phyloP scores from a whole-genome alignment of 805 yeast genomes.

The Zygosaccharomyces bisporus region DNA sequence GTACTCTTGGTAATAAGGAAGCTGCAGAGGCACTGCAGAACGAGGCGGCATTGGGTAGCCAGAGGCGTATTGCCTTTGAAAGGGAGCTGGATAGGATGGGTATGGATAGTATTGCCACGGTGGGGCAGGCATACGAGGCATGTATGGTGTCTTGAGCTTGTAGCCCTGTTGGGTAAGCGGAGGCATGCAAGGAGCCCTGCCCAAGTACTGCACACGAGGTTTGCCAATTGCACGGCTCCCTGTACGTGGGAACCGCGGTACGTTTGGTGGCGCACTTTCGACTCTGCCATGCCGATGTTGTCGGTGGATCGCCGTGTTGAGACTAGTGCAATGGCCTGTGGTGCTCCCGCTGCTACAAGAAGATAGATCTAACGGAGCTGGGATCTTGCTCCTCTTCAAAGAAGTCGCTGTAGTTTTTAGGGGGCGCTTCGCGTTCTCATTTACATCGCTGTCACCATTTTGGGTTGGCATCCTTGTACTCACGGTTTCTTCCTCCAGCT shows the following conservation, averaged over 20 bases:
- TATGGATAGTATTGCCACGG: slow-evolving; percentile 11
- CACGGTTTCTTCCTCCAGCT: slow-evolving; percentile 6
- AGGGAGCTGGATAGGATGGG: slow-evolving; percentile 7
- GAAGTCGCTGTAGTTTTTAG: slow-evolving; percentile 16
- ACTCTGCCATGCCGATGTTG: slow-evolving; percentile 1
- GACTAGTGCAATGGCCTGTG: background rate
- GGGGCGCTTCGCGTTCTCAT: slow-evolving; percentile 3
- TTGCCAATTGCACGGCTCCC: slow-evolving; percentile 13
- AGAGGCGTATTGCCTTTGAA: slow-evolving; percentile 1
- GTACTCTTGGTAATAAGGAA: slow-evolving; percentile 13
- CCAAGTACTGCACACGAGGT: slow-evolving; percentile 32
- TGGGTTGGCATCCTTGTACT: too few species aligned
- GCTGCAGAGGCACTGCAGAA: slow-evolving; percentile 18
- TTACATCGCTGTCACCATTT: slow-evolving; percentile 4
- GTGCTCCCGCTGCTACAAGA: slow-evolving; percentile 6
- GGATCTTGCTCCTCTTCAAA: slow-evolving; percentile 27
- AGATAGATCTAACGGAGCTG: slow-evolving; percentile 25
- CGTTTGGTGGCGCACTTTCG: slow-evolving; percentile 28
- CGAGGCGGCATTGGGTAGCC: slow-evolving; percentile 11
- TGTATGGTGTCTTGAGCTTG: slow-evolving; percentile 16
- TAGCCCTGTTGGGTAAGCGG: slow-evolving; percentile 11
- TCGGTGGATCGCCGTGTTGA: background rate
- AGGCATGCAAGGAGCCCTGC: slow-evolving; percentile 14
- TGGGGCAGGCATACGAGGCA: slow-evolving; percentile 11
- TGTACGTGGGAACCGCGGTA: slow-evolving; percentile 21